These are phyloP conservation scores for Zalaria sp. DNA, from an alignment of 2,329 filamentous ascomycete species.

Conservation along the genomic window DNA sequence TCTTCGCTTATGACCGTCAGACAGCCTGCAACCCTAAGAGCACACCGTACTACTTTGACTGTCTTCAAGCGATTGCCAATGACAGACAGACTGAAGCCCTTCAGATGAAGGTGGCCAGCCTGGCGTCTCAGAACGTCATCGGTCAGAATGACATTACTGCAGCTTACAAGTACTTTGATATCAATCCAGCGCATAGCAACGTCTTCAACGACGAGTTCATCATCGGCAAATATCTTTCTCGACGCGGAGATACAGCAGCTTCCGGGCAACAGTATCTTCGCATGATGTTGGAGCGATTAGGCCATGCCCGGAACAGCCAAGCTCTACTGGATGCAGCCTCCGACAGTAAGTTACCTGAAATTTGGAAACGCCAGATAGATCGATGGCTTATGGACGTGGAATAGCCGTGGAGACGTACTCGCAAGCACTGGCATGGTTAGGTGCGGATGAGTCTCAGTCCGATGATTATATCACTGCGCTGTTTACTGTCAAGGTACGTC, in stretches of 20 bases:
- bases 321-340: slow-evolving; percentile 44
- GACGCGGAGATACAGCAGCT: slow-evolving; percentile 11
- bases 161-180: slow-evolving; percentile 46
- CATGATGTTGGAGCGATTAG: slow-evolving; percentile 45
- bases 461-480: slow-evolving; percentile 46
- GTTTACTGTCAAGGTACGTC: slow-evolving; percentile 39
- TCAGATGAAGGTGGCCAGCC: slow-evolving; percentile 41
- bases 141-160: slow-evolving; percentile 39
- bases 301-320: slow-evolving; percentile 41
- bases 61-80: slow-evolving; percentile 44
- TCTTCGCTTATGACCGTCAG: slow-evolving; percentile 50
- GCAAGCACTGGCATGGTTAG: slow-evolving; percentile 49
- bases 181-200: slow-evolving; percentile 29
- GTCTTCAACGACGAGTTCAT: slow-evolving; percentile 44
- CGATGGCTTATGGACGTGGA: neutral
- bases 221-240: slow-evolving; percentile 46
- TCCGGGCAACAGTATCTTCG: slow-evolving; percentile 35
- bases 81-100: slow-evolving; percentile 43
- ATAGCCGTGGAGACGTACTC: slow-evolving; percentile 44
- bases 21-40: slow-evolving; percentile 38
- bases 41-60: slow-evolving; percentile 49
- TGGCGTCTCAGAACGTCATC: slow-evolving; percentile 44
- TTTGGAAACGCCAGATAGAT: neutral
- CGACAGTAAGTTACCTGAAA: slow-evolving; percentile 26
- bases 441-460: slow-evolving; percentile 28